Percentiles rank a stretch among this genome's conserved stretches.
Evolutionary conservation across 177 flowering plant species (phyloP).

Genomic region (Telopea speciosissima): DNA sequence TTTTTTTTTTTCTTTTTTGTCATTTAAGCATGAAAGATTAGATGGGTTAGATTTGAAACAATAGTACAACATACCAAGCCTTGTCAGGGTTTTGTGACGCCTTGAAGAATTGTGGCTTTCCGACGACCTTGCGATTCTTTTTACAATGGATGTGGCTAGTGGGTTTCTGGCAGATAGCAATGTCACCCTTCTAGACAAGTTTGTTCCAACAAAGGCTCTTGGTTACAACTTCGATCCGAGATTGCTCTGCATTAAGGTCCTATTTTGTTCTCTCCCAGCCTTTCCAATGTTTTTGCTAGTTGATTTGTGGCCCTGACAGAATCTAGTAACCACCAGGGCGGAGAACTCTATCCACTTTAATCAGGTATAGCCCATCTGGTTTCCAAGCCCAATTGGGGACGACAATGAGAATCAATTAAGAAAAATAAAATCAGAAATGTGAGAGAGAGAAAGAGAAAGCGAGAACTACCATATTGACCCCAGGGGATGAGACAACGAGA

Average conservation of each 20-base stretch:
- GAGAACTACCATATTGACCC: slow-evolving; percentile 52
- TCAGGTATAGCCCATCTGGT: slow-evolving; percentile 77
- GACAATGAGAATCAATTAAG: background rate
- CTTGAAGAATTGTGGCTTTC: slow-evolving; percentile 56
- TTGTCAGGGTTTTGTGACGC: slow-evolving; percentile 49
- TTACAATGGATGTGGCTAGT: slow-evolving; percentile 77
- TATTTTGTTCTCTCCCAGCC: slow-evolving; percentile 70
- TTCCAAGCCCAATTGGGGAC: background rate
- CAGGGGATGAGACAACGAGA: slow-evolving; percentile 95
- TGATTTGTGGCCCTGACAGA: slow-evolving; percentile 91
- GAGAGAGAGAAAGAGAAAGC: no score
- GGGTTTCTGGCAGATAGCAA: slow-evolving; percentile 91
- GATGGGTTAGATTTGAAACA: no score
- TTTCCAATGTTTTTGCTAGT: slow-evolving; percentile 67
- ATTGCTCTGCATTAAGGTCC: slow-evolving; percentile 62
- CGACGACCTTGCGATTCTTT: slow-evolving; percentile 43
- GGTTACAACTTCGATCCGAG: slow-evolving; percentile 49
- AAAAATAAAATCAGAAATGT: no score
- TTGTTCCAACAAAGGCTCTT: slow-evolving; percentile 88
- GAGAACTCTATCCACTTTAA: slow-evolving; percentile 72
- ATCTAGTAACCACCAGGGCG: slow-evolving; percentile 96
- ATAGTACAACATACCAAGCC: slow-evolving; percentile 50
- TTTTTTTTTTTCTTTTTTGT: no score
- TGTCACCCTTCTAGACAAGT: slow-evolving; percentile 52
- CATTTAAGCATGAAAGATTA: no score